These are phyloP conservation scores for Neckera pumila DNA, from an alignment of 225 moss, liverwort and hornwort genomes.

Conservation along the genomic window DNA sequence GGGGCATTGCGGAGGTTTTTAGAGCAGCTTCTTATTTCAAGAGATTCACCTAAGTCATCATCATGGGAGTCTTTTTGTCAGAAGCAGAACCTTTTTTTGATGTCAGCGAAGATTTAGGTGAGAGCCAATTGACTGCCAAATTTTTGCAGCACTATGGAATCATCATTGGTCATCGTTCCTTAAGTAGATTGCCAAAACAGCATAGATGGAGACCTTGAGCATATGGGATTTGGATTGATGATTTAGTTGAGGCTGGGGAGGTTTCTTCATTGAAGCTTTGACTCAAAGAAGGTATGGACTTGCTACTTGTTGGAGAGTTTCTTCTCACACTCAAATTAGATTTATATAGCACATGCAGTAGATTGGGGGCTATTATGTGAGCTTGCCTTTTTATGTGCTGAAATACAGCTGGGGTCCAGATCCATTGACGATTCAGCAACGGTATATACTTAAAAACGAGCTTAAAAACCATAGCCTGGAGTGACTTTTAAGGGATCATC, in stretches of 20 bases:
- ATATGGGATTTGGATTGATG: background rate
- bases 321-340: no score
- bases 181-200: background rate
- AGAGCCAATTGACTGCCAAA: background rate
- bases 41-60: no score
- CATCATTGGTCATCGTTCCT: background rate
- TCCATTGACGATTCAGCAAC: background rate
- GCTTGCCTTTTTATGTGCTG: background rate
- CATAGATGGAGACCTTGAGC: background rate
- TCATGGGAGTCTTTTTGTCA: background rate
- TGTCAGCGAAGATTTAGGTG: background rate
- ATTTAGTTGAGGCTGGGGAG: background rate
- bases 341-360: background rate
- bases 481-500: background rate
- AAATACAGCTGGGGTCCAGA: background rate
- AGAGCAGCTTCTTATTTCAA: no score
- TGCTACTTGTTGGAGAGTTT: no score
- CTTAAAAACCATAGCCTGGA: background rate
- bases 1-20: no score
- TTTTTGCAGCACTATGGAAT: background rate
- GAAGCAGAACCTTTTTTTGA: background rate
- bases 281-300: no score
- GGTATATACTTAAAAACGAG: no score
- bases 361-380: background rate
- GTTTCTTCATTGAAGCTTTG: background rate